Conservation (phyloP, 23 red algal genomes). For the Agarophyton chilense region DNA sequence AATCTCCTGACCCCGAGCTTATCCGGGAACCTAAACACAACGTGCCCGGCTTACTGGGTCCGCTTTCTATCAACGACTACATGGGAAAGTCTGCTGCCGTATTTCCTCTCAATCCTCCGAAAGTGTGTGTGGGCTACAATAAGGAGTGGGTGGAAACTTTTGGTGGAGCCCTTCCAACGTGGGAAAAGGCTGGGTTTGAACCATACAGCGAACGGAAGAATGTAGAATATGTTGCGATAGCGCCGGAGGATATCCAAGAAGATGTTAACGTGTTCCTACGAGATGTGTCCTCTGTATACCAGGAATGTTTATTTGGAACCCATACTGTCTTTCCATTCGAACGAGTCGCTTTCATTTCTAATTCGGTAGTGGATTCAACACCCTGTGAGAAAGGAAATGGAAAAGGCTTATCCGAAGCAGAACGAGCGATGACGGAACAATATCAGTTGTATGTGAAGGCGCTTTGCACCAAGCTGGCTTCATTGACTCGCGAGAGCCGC, state of each 20-base stretch:
- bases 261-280: constrained; percentile 61
- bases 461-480: constrained; percentile 46
- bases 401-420: constrained; percentile 24
- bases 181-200: constrained; percentile 71
- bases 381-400: not conserved
- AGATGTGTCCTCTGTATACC: constrained; percentile 59
- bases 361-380: constrained; percentile 15
- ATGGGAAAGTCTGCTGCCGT: constrained; percentile 21
- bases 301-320: constrained; percentile 68
- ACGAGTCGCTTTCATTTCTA: constrained; percentile 48
- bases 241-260: constrained; percentile 52
- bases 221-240: constrained; percentile 64
- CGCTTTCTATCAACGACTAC: constrained; percentile 41
- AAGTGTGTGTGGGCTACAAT: constrained; percentile 59
- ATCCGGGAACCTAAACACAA: not conserved
- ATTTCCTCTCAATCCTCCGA: constrained; percentile 53
- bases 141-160: constrained; percentile 70
- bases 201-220: constrained; percentile 61
- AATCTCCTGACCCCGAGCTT: not conserved
- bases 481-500: constrained; percentile 44
- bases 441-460: constrained; percentile 54
- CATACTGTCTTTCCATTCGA: constrained; percentile 64
- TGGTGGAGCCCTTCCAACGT: constrained; percentile 46
- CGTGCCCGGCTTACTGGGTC: constrained; percentile 19
- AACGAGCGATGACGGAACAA: constrained; percentile 56